Conservation (phyloP, 2,329 filamentous ascomycete genomes). For the Paecilomyces dactylethromorphus region DNA sequence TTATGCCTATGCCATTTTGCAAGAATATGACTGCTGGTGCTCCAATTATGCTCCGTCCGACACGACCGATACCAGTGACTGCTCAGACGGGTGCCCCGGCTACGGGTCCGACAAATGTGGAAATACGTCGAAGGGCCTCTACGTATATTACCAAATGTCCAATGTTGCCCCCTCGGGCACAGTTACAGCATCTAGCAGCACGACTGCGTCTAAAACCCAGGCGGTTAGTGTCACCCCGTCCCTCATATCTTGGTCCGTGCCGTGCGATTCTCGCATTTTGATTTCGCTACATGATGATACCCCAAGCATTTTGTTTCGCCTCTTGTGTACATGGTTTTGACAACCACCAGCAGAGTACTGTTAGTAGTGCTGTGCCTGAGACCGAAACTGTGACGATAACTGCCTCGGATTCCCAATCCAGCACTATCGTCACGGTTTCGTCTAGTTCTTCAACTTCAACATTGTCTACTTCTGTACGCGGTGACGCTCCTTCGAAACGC, state of each 20-base stretch:
- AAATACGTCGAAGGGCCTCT: slow-evolving; percentile 30
- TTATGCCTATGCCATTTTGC: slow-evolving; percentile 42
- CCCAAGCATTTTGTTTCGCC: background rate
- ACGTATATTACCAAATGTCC: slow-evolving; percentile 35
- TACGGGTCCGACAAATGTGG: slow-evolving; percentile 42
- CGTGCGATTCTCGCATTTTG: background rate
- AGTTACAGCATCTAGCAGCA: slow-evolving; percentile 11
- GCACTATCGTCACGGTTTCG: slow-evolving; percentile 1
- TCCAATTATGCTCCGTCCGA: slow-evolving; percentile 38
- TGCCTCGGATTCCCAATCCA: slow-evolving; percentile 3
- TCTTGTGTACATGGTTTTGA: background rate
- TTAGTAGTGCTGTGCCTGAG: slow-evolving; percentile 7
- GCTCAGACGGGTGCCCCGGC: slow-evolving; percentile 39
- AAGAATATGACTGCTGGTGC: slow-evolving; percentile 44
- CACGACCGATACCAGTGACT: slow-evolving; percentile 28
- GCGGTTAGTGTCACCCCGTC: slow-evolving; percentile 16
- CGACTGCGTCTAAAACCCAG: slow-evolving; percentile 12
- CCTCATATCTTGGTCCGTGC: background rate
- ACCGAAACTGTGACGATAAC: slow-evolving; percentile 11
- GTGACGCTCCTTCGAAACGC: background rate
- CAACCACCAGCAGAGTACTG: slow-evolving; percentile 7
- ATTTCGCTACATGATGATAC: background rate
- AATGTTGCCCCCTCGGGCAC: slow-evolving; percentile 27
- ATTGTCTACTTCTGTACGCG: slow-evolving; percentile 4
- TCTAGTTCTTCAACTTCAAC: background rate